Conservation (phyloP, 176 grass and related monocot species). For the Triticum monococcum region DNA sequence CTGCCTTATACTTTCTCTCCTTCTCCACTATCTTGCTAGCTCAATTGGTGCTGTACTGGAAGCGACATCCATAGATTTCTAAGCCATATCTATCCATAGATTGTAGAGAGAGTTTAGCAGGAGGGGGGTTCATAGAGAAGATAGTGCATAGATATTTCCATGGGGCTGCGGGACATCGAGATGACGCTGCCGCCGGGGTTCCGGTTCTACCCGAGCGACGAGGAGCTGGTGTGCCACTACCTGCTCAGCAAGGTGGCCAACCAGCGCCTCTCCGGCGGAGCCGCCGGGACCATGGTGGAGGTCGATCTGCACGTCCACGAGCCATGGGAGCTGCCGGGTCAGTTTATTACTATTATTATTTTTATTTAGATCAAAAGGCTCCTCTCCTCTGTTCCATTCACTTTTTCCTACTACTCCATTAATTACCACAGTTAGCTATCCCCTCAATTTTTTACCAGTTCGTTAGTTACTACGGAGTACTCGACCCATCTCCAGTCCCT, state of each 20-base stretch:
- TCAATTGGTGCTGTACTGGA: not conserved
- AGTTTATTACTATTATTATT: not conserved
- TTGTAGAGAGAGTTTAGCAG: not conserved
- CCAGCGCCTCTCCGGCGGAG: constrained; percentile 34
- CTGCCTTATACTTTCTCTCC: not conserved
- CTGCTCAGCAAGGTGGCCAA: constrained; percentile 64
- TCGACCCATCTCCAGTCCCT: too few species aligned
- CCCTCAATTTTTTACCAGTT: too few species aligned
- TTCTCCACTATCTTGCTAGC: not conserved
- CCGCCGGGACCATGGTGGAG: constrained; percentile 46
- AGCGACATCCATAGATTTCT: not conserved
- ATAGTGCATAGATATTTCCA: not conserved
- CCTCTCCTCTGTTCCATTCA: too few species aligned
- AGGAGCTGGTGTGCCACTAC: constrained; percentile 80
- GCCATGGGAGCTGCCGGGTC: constrained; percentile 82
- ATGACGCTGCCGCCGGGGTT: constrained; percentile 71
- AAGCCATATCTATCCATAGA: not conserved
- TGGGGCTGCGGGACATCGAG: constrained; percentile 74
- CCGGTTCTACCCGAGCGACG: constrained; percentile 69
- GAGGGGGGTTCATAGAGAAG: not conserved
- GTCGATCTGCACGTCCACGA: constrained; percentile 74
- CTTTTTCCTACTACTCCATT: too few species aligned
- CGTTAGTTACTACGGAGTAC: not conserved
- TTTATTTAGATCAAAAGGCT: too few species aligned
- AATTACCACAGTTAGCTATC: too few species aligned